Evolutionary conservation across 345 rosid genomes (phyloP), one percentile per base, ranked within the genome.

Genomic region (Populus simonii): DNA sequence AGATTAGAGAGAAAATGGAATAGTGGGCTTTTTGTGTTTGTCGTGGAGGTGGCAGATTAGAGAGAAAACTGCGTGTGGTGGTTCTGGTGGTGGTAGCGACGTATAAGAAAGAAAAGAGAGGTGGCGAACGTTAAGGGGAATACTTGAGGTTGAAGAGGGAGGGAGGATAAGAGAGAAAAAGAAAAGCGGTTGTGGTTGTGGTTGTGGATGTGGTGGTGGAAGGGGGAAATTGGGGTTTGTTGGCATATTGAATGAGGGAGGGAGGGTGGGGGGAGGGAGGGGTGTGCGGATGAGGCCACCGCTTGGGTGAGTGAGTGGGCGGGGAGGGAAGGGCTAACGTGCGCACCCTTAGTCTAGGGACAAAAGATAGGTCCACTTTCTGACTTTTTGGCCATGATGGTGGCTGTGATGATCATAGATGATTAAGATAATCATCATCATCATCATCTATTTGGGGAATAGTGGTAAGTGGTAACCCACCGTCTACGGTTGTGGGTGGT

Each of bases 271-370:
- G 71, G 78, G 76, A 33, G 68, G 83, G 87, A 79, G 85, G 87
- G 70, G 80, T 69, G 83, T 84, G 87, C 88, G 90, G 85, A 79
- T 39, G 59, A 69, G 76, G 78, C 82, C 82, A 74, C 78, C 82
- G 82, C 74, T 61, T 69, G 29, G 78, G 55, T 63, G 75, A 68
- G 43, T 57, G 38, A 29, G 36, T 31, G 73, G 31, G 80, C 61
- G 67, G 47, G 61, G 31, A 68, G 69, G 81, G 71, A 38, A 2
- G 11, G 43, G 73, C 81, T 79, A 79, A 74, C 55, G 78, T 79
- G 74, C 82, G 73, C 74, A 2, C n/a, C 67, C 66, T n/a, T 16
- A 43, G 4, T 35, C 36, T 39, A 10, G 59, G 20, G 70, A 41
- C 67, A 68, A 75, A 43, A 36, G 61, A 38, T 55, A 47, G 84